Conservation (phyloP, 2,329 filamentous ascomycete genomes). For the Penicillium sp. region DNA sequence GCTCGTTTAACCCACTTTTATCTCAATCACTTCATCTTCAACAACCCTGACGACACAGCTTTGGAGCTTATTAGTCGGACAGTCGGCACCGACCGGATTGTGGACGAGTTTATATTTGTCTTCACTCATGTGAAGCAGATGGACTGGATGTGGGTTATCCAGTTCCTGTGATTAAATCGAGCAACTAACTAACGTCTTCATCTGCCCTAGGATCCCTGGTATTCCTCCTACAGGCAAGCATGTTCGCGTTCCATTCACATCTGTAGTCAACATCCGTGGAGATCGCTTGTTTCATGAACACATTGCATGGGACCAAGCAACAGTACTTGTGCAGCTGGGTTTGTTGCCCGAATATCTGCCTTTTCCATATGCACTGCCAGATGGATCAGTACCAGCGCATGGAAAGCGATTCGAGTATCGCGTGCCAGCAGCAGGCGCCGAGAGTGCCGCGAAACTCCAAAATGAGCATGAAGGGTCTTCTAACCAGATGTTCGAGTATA, state of each 20-base stretch:
- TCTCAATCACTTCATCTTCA: conserved; percentile 70
- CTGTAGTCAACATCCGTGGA: conserved; percentile 65
- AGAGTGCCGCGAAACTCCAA: conserved; percentile 53
- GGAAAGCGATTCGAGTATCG: conserved; percentile 56
- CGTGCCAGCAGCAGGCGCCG: conserved; percentile 59
- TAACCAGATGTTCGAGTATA: conserved; percentile 57
- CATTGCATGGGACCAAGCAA: conserved; percentile 68
- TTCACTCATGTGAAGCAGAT: conserved; percentile 63
- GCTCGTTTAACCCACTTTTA: conserved; percentile 65
- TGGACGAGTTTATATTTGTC: conserved; percentile 67
- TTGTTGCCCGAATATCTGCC: conserved; percentile 64
- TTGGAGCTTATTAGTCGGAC: conserved; percentile 71
- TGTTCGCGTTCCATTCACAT: conserved; percentile 62
- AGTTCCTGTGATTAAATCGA: background rate
- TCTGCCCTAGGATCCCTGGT: conserved; percentile 51
- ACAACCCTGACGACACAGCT: conserved; percentile 64
- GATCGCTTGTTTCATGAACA: conserved; percentile 69
- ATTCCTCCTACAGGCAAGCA: conserved; percentile 56
- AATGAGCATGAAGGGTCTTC: conserved; percentile 50
- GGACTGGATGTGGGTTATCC: conserved; percentile 63
- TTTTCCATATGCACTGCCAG: conserved; percentile 56
- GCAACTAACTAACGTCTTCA: background rate
- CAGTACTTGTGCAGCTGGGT: conserved; percentile 60
- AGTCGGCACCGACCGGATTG: conserved; percentile 67
- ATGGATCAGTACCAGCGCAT: conserved; percentile 33